Evolutionary conservation across 805 yeast genomes (phyloP), one percentile per base, ranked within the genome.

Genomic region (Cyberlindnera nakhonratchasimensis): DNA sequence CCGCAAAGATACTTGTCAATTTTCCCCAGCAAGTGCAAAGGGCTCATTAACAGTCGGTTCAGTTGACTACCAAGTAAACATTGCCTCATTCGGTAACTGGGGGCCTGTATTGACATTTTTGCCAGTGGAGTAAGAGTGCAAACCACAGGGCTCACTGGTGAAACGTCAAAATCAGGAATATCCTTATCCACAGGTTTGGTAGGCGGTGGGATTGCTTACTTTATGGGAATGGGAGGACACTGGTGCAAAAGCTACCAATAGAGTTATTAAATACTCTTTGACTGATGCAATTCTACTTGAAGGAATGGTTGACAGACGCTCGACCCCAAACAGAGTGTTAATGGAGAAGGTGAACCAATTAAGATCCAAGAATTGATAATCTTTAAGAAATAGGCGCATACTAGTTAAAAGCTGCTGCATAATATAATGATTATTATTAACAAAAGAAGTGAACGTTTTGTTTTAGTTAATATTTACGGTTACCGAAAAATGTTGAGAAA

Each of bases 41-140:
- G 71, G 71, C 26, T 85, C 87, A 0, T 74, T 88, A 11, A 80
- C 96, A 0, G 95, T 90, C 4, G 97, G 96, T 1, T 91, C 96
- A 3, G 77, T 87, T 36, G 90, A 89, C 56, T 91, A 82, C 56
- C 61, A 72, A n/a, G 58, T 87, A 54, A 55, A 70, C 2, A 71
- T 89, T 31, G 91, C 65, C 3, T 14, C 47, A 1, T 61, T 61
- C 34, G 57, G 62, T 21, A 74, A 75, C 57, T 71, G 67, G 67
- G 80, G 80, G 7, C 58, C 64, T 75, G 80, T 52, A 77, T 75
- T 18, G 79, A 75, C 44, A 52, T 74, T 12, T 73, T 69, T 48
- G 67, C 79, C 0, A 69, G 74, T n/a, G 80, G 80, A 6, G 70
- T 69, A 20, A 64, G 65, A 30, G 66, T 75, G 17, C 50, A 64